Evolutionary conservation across 441 rosid species (phyloP), one percentile per base, ranked within the genome.

Genomic region (Adansonia grandidieri): DNA sequence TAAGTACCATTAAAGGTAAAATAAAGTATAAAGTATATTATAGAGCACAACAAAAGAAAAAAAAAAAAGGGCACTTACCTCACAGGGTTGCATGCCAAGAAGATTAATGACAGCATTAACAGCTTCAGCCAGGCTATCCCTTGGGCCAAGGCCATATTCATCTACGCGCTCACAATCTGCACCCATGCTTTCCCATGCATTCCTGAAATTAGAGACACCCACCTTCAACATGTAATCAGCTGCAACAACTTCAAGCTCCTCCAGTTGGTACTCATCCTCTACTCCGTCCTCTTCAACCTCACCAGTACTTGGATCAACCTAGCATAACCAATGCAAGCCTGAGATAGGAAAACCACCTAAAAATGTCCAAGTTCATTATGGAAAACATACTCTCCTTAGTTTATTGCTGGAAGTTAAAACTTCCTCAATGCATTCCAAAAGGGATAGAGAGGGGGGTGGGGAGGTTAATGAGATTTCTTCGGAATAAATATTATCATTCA

Each of bases 1-100:
- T 28, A 28, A 28, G 32, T 28, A 28, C 32, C 2, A 28, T 28
- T 28, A 28, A 28, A 37, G n/a, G n/a, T 24, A 13, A 24, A 62
- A 37, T 10, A 7, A 15, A 61, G n/a, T 61, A 20, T 1, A 17
- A 71, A 9, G 15, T 51, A 51, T 48, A n/a, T 32, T 22, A 56
- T 56, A 73, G 7, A 56, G 51, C 51, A 37, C 40, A 37, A 72
- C 1, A n/a, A 17, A 17, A 37, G 8, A 60, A 61, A 61, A 14
- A 7, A 0, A n/a, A 0, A 6, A 40, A 0, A 0, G n/a, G 40
- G 58, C 40, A 78, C 88, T 84, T 70, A 92, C 99, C 98, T 96
- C 99, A 70, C 98, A 96, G 9, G 98, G 91, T 84, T 93, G 98
- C 99, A 96, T 91, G 88, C 99, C 99, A 24, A 96, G 98, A 88